A percentile compares a stretch with the other conserved stretches of the same genome.
Evolutionary conservation across 208 protist species (phyloP).

Genomic region (Spongospora subterranea): DNA sequence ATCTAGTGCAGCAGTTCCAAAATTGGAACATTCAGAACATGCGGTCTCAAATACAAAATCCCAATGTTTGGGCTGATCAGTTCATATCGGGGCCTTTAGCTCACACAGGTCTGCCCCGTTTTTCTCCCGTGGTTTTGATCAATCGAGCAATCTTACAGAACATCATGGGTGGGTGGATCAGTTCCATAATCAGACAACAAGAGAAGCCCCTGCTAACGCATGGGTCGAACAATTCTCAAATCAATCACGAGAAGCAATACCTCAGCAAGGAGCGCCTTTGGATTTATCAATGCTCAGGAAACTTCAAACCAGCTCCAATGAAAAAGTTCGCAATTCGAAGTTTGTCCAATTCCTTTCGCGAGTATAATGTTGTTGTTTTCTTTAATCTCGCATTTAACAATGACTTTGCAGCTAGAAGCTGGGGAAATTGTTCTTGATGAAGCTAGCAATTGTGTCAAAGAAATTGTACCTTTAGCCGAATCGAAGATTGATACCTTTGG

Average conservation of each 20-base stretch:
- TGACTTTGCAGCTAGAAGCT: neutral
- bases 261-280: neutral
- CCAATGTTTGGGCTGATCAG: conserved; percentile 38
- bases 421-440: conserved; percentile 40
- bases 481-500: neutral
- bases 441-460: neutral
- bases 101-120: neutral
- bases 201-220: neutral
- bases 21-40: neutral
- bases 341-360: conserved; percentile 21
- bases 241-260: neutral
- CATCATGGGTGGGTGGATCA: neutral
- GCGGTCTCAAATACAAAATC: neutral
- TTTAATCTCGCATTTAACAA: neutral
- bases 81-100: neutral
- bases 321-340: conserved; percentile 39
- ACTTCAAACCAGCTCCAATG: conserved; percentile 44
- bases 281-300: conserved; percentile 8
- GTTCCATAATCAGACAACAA: neutral
- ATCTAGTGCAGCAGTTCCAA: conserved; percentile 11
- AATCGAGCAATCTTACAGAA: neutral
- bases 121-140: neutral
- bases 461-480: conserved; percentile 13
- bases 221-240: neutral
- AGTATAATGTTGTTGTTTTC: neutral